These are phyloP conservation scores for Gossypium arboreum DNA, from an alignment of 345 rosid genomes.

Conservation along the genomic window DNA sequence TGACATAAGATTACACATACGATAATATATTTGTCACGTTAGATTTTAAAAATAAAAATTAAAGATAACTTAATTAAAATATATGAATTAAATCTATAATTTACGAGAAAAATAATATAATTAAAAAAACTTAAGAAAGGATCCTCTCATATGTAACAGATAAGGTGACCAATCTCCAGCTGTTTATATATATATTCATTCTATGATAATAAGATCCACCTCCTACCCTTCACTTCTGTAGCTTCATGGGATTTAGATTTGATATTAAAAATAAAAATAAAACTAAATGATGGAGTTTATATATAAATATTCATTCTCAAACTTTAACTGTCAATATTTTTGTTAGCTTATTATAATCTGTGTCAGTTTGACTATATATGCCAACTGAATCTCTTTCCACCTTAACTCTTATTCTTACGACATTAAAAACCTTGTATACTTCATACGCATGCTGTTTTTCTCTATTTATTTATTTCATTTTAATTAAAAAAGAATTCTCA, in stretches of 20 bases:
- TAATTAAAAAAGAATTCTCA: neutral
- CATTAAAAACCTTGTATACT: neutral
- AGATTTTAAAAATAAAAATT: accelerated
- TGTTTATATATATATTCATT: no score
- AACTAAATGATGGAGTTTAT: neutral
- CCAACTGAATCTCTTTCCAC: neutral
- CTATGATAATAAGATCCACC: neutral
- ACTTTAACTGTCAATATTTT: neutral
- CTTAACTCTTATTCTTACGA: neutral
- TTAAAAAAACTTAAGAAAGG: no score
- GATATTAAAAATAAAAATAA: neutral
- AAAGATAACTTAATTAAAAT: no score
- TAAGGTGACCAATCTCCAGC: no score
- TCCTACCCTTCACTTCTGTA: neutral
- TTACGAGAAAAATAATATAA: no score
- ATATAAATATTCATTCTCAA: neutral
- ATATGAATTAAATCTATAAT: no score
- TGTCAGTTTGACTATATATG: slow-evolving; percentile 3
- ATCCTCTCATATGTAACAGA: no score
- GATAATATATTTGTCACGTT: no score
- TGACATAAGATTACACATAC: no score
- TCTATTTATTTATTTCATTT: neutral
- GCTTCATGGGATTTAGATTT: neutral
- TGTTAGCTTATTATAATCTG: neutral
- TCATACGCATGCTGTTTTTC: slow-evolving; percentile 14